A percentile compares a stretch with the other conserved stretches of the same genome.
Evolutionary conservation across 2,329 filamentous ascomycete species (phyloP).

Genomic region (Exophiala dermatitidis): DNA sequence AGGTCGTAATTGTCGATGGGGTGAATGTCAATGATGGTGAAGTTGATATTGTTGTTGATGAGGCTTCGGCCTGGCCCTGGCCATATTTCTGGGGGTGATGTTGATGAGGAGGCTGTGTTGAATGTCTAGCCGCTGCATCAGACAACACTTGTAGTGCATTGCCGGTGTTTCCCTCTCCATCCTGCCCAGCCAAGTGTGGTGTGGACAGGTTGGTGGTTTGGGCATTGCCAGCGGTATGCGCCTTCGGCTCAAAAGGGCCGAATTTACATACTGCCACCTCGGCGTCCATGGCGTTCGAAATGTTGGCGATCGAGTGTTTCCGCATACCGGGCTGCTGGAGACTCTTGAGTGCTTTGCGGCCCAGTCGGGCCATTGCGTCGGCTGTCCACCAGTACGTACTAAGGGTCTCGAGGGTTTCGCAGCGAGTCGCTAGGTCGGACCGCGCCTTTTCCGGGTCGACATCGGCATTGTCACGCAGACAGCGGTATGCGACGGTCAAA

Average conservation of each 20-base stretch:
- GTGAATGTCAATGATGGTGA: conserved; percentile 2
- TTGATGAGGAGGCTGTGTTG: conserved; percentile 6
- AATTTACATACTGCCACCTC: conserved; percentile 29
- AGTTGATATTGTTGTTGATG: neutral
- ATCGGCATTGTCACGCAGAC: conserved; percentile 46
- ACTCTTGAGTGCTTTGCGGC: conserved; percentile 33
- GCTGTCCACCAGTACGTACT: conserved; percentile 36
- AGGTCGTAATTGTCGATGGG: neutral
- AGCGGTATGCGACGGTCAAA: conserved; percentile 51
- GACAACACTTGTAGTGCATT: conserved; percentile 25
- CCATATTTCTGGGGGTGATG: neutral
- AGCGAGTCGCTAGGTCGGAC: conserved; percentile 33
- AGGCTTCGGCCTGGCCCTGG: neutral
- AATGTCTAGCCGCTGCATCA: conserved; percentile 23
- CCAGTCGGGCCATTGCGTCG: conserved; percentile 37
- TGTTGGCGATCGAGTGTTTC: conserved; percentile 38
- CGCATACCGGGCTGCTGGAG: conserved; percentile 23
- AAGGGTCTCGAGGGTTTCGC: conserved; percentile 32
- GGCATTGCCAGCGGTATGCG: neutral
- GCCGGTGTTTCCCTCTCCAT: neutral
- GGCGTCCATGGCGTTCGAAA: conserved; percentile 41
- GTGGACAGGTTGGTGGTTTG: neutral
- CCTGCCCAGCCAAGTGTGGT: neutral
- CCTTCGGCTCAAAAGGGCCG: conserved; percentile 22
- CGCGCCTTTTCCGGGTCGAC: conserved; percentile 34